Evolutionary conservation across 169 alveolate species (phyloP).

Genomic region (Plasmodium coatneyi): DNA sequence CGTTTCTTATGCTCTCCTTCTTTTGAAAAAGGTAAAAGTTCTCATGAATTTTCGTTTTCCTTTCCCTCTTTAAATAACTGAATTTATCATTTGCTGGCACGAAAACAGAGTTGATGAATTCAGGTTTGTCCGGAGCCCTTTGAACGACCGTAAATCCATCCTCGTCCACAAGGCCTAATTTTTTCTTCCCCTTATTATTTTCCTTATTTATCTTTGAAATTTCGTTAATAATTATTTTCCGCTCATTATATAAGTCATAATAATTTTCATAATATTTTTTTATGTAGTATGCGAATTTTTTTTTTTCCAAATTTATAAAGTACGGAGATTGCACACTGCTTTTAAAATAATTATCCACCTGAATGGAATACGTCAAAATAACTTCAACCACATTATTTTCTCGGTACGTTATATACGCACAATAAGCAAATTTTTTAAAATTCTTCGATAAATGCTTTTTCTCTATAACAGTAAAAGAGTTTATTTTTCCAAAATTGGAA

Average conservation of each 20-base stretch:
- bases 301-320: conserved; percentile 29
- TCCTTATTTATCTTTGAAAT: conserved; percentile 44
- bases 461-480: conserved; percentile 27
- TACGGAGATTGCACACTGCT: conserved; percentile 35
- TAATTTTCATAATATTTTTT: conserved; percentile 39
- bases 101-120: conserved; percentile 55
- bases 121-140: conserved; percentile 27
- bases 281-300: conserved; percentile 24
- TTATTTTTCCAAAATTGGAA: conserved; percentile 57
- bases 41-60: conserved; percentile 54
- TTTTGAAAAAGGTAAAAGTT: conserved; percentile 61
- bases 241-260: conserved; percentile 42
- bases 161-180: conserved; percentile 13
- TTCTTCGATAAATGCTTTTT: conserved; percentile 37
- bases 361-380: conserved; percentile 21
- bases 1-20: conserved; percentile 20
- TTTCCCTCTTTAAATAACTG: conserved; percentile 31
- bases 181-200: conserved; percentile 18
- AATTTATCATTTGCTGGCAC: conserved; percentile 16
- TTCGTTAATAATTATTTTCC: conserved; percentile 53
- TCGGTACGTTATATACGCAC: conserved; percentile 29
- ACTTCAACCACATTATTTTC: conserved; percentile 39
- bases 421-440: conserved; percentile 58
- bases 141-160: conserved; percentile 74
- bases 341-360: conserved; percentile 36